Conservation (phyloP, 2,329 filamentous ascomycete genomes). For the Pseudogymnoascus sp. region DNA sequence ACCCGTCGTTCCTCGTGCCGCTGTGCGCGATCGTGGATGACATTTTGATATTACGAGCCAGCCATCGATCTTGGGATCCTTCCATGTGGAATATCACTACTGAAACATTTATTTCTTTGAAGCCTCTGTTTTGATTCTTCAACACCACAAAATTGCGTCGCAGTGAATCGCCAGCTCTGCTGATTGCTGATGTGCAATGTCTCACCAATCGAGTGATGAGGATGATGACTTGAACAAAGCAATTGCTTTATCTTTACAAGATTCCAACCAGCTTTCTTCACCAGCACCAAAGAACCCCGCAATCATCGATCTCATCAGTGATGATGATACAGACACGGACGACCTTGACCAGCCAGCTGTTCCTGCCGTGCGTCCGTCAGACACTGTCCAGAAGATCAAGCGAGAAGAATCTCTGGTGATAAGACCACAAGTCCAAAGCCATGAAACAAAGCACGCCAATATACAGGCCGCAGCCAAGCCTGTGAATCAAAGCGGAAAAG, state of each 20-base stretch:
- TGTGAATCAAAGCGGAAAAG: not conserved
- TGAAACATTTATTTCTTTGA: not conserved
- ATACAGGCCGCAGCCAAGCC: not conserved
- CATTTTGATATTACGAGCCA: not conserved
- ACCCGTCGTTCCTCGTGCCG: too few relatives aligned
- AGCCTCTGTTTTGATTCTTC: not conserved
- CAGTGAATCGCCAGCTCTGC: not conserved
- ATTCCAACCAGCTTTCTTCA: slow-evolving; percentile 12
- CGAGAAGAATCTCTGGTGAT: not conserved
- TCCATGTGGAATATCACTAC: not conserved
- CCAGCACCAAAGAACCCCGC: not conserved
- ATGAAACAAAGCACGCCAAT: not conserved
- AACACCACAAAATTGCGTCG: not conserved
- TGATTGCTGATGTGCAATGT: slow-evolving; percentile 18
- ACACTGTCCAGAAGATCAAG: not conserved
- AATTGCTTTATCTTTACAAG: slow-evolving; percentile 48
- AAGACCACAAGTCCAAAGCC: not conserved
- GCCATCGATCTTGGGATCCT: not conserved
- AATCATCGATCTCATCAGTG: slow-evolving; percentile 12
- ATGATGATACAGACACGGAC: slow-evolving; percentile 12
- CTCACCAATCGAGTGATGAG: slow-evolving; percentile 30
- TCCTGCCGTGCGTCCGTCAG: not conserved
- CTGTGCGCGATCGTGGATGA: not conserved
- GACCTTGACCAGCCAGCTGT: slow-evolving; percentile 9
- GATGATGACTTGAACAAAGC: slow-evolving; percentile 53